Percentiles rank a stretch among this genome's conserved stretches.
Evolutionary conservation across 805 yeast genomes (phyloP).

Genomic region (Saitoella complicata): DNA sequence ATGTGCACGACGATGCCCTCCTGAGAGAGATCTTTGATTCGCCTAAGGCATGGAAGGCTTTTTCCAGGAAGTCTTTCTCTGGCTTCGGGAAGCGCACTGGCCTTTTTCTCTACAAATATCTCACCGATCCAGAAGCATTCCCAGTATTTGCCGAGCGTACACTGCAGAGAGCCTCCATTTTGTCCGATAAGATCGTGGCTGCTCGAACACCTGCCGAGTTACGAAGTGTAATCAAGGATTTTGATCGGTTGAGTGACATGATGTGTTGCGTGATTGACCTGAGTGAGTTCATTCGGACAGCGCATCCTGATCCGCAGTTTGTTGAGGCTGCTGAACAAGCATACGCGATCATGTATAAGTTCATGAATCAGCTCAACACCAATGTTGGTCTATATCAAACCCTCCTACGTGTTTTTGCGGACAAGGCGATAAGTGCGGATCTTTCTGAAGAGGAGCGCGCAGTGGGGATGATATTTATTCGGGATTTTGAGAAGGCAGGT

Average conservation of each 20-base stretch:
- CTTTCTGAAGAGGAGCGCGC: conserved; percentile 60
- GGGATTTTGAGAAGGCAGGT: conserved; percentile 84
- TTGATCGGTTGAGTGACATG: conserved; percentile 76
- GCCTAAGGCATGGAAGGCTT: conserved; percentile 7
- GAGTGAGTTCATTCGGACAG: conserved; percentile 75
- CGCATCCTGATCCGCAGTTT: conserved; percentile 59
- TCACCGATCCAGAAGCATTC: conserved; percentile 57
- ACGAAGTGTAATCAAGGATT: conserved; percentile 37
- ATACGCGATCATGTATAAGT: conserved; percentile 78
- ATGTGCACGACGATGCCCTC: conserved; percentile 7
- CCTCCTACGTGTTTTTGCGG: conserved; percentile 38
- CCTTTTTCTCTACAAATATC: conserved; percentile 54
- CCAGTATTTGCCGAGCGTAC: conserved; percentile 49
- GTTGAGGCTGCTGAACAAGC: conserved; percentile 70
- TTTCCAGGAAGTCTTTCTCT: conserved; percentile 1
- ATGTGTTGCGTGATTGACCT: conserved; percentile 86
- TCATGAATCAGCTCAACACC: conserved; percentile 84
- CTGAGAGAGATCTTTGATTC: conserved; percentile 14
- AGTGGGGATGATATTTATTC: conserved; percentile 64
- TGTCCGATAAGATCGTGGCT: conserved; percentile 42
- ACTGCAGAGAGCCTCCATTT: conserved; percentile 42
- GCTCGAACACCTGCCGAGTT: conserved; percentile 24
- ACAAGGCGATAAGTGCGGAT: conserved; percentile 21
- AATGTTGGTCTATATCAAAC: conserved; percentile 51
- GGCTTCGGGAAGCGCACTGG: conserved; percentile 29